These are phyloP conservation scores for Neurospora tetrasperma DNA, from an alignment of 495 filamentous ascomycete genomes.

Conservation along the genomic window DNA sequence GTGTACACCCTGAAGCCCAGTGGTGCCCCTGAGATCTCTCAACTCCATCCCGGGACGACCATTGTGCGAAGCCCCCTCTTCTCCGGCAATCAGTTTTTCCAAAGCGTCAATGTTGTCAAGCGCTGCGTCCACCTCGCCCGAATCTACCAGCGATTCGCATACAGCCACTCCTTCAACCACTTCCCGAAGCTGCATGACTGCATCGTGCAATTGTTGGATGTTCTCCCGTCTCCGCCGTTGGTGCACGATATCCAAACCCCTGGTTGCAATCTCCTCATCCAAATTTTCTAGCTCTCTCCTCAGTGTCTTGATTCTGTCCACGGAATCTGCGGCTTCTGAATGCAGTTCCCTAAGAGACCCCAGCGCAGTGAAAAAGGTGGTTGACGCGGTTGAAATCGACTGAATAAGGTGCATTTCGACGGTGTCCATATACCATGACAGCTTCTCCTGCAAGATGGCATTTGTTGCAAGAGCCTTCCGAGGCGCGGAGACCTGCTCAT, in stretches of 20 bases:
- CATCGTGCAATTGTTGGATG: slow-evolving; percentile 66
- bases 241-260: slow-evolving; percentile 76
- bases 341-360: slow-evolving; percentile 86
- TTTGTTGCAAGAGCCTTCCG: slow-evolving; percentile 91
- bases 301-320: slow-evolving; percentile 71
- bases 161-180: slow-evolving; percentile 65
- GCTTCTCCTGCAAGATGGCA: slow-evolving; percentile 96
- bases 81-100: slow-evolving; percentile 68
- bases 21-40: slow-evolving; percentile 67
- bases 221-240: slow-evolving; percentile 77
- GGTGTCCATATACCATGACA: slow-evolving; percentile 99
- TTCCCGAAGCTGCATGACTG: slow-evolving; percentile 70
- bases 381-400: slow-evolving; percentile 88
- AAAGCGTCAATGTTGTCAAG: slow-evolving; percentile 64
- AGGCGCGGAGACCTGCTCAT: slow-evolving; percentile 53
- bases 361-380: slow-evolving; percentile 91
- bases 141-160: slow-evolving; percentile 74
- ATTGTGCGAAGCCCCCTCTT: slow-evolving; percentile 27
- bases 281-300: slow-evolving; percentile 68
- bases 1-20: slow-evolving; percentile 70
- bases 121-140: slow-evolving; percentile 68
- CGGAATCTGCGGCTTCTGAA: slow-evolving; percentile 83
- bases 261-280: slow-evolving; percentile 78
- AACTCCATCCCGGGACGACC: slow-evolving; percentile 19
- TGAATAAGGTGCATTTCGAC: slow-evolving; percentile 96